phyloP scores from a whole-genome alignment of 2,329 filamentous ascomycete species.

The Diaporthe eres region DNA sequence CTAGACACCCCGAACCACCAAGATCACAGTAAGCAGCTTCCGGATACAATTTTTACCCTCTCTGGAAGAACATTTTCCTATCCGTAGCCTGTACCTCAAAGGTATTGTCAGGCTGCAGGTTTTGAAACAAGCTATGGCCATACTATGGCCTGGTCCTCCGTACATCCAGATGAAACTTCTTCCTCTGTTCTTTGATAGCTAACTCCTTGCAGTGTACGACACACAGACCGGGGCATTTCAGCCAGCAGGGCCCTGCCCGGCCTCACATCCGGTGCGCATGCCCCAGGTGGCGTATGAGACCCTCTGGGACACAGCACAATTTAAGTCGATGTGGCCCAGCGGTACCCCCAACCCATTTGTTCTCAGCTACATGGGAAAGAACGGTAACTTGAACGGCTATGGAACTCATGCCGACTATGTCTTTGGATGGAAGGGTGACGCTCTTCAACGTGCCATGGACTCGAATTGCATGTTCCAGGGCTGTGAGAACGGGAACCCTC shows the following conservation, averaged over 20 bases:
- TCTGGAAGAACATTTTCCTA: no score
- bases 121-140: no score
- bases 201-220: no score
- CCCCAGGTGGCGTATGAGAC: conserved; percentile 58
- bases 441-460: conserved; percentile 51
- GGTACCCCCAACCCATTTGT: conserved; percentile 51
- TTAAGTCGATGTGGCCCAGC: conserved; percentile 54
- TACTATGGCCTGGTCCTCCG: no score
- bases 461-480: conserved; percentile 50
- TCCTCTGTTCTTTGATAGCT: no score
- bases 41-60: no score
- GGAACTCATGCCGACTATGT: conserved; percentile 52
- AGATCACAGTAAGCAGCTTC: no score
- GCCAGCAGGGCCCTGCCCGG: conserved; percentile 46
- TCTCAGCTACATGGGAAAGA: conserved; percentile 43
- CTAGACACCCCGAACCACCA: conserved; percentile 67
- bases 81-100: no score
- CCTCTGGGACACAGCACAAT: conserved; percentile 58
- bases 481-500: conserved; percentile 50
- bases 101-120: no score
- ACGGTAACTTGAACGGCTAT: conserved; percentile 46
- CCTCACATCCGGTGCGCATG: conserved; percentile 50
- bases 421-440: conserved; percentile 52
- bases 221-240: conserved; percentile 47
- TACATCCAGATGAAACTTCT: no score